Base-by-base conservation (phyloP, 176 grass and related monocot species). In the Ensete glaucum region DNA sequence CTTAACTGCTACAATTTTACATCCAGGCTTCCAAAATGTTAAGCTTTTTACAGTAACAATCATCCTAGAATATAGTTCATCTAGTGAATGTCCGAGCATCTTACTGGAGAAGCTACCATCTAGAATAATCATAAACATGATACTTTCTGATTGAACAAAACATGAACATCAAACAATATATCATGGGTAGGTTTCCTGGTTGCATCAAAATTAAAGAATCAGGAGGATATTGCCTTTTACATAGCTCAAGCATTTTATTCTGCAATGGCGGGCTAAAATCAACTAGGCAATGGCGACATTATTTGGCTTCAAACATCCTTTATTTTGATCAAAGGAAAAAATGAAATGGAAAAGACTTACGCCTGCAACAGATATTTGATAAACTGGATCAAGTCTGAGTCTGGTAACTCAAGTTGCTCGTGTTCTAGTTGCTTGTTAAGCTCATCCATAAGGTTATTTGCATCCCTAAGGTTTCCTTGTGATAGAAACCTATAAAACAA, bases 391-490 rank as follows among this genome's bases (percentile, higher is more conserved):
- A 99, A 81, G 73, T 89, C 88, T 73, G 88, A 82, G 76, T 79
- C 62, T 6, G 90, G 90, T 73, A 99, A 72, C 12, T 91, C 88
- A n/a, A 87, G 82, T 69, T 94, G 82, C 70, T 69, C 79, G 78
- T 72, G 80, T 79, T 94, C 84, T 65, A 89, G 69, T 85, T 84
- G 90, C 68, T 82, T 81, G 64, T 89, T 91, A 79, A 99, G 80
- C 65, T 91, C 84, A 83, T 94, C 88, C 88, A 99, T 89, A 27
- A 99, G 83, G 53, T 89, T 85, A 88, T 99, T 99, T 69, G 90
- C 90, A 76, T 94, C 90, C 83, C 84, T 91, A 76, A 99, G 82
- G 77, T 99, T 94, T 69, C 82, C 95, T 84, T 91, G 95, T 73
- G 95, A 91, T 50, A 99, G 81, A 78, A 91, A 99, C 85, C 95